Percentiles rank a stretch among this genome's conserved stretches.
Conservation (phyloP, 257 asterid species). For the Mentha longifolia region DNA sequence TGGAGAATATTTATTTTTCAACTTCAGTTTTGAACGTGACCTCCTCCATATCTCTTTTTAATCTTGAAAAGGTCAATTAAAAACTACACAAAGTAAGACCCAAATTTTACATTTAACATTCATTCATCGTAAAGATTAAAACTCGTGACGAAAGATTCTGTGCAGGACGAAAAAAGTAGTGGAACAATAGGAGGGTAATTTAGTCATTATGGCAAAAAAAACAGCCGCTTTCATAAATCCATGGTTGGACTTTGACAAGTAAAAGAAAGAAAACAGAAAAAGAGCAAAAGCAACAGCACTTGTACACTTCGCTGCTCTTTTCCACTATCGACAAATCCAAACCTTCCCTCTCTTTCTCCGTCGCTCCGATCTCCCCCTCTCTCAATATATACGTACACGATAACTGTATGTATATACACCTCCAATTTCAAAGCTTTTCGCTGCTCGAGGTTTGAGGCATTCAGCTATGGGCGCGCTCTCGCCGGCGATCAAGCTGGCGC, state of each 20-base stretch:
- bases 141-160: no score
- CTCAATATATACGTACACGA: constrained; percentile 5
- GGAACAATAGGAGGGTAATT: no score
- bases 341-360: constrained; percentile 63
- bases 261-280: constrained; percentile 24
- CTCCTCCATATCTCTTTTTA: no score
- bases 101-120: no score
- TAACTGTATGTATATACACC: neutral
- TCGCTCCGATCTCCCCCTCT: constrained; percentile 48
- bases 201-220: neutral
- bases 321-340: constrained; percentile 31
- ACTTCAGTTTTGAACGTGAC: no score
- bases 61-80: no score
- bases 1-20: no score
- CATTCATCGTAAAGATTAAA: no score
- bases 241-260: constrained; percentile 14
- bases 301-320: neutral
- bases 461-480: constrained; percentile 62
- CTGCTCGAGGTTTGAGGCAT: neutral
- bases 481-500: constrained; percentile 62
- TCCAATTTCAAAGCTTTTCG: neutral
- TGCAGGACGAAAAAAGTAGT: no score
- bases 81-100: no score
- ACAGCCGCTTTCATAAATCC: constrained; percentile 27
- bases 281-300: constrained; percentile 20